Percentiles rank a stretch among this genome's conserved stretches.
Conservation (phyloP, 1,139 yeast genomes). For the Candida gigantensis region DNA sequence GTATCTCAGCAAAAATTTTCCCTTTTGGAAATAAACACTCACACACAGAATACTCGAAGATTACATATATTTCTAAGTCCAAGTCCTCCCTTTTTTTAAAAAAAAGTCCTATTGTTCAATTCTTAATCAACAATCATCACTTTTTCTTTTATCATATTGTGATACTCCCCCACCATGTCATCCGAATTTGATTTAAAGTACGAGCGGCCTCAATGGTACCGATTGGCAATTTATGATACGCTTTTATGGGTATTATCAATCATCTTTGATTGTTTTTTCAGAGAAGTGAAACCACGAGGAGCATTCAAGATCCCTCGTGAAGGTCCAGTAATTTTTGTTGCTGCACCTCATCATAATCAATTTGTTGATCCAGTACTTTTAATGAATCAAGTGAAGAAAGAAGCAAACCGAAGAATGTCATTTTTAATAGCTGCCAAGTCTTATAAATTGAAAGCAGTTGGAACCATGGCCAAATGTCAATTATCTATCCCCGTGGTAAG, state of each 20-base stretch:
- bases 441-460: slow-evolving; percentile 66
- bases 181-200: slow-evolving; percentile 5
- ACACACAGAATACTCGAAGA: no score
- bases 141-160: not conserved
- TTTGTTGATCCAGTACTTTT: slow-evolving; percentile 89
- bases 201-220: slow-evolving; percentile 26
- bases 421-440: slow-evolving; percentile 83
- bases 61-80: no score
- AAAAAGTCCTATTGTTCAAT: no score
- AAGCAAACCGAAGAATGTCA: slow-evolving; percentile 73
- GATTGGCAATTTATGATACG: slow-evolving; percentile 48
- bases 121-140: no score
- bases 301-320: slow-evolving; percentile 80
- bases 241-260: slow-evolving; percentile 49
- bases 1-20: no score
- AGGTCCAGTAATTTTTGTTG: slow-evolving; percentile 92
- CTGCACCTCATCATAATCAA: slow-evolving; percentile 97
- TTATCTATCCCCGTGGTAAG: slow-evolving; percentile 87
- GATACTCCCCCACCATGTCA: not conserved
- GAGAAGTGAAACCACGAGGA: slow-evolving; percentile 89
- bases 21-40: no score
- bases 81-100: no score
- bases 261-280: slow-evolving; percentile 63
- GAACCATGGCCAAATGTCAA: slow-evolving; percentile 72
- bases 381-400: slow-evolving; percentile 77